Evolutionary conservation across 2,329 filamentous ascomycete genomes (phyloP), one percentile per base, ranked within the genome.

Genomic region (Samsoniella hepiali): DNA sequence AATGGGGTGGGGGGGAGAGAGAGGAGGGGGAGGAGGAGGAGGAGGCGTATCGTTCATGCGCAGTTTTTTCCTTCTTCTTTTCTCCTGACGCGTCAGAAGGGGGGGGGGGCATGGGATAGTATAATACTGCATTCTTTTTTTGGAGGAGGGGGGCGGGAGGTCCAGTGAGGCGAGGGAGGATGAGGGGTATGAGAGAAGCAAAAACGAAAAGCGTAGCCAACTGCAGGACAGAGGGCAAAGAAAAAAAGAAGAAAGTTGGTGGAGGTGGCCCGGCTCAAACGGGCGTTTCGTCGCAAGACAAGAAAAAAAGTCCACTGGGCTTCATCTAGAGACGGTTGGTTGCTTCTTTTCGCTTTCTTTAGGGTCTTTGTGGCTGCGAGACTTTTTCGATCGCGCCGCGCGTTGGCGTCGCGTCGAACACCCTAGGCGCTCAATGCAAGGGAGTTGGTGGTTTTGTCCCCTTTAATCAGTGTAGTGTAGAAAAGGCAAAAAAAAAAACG

Each of bases 221-320:
- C 22, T 49, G 38, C 13, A 40, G 38, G 4, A 40, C 42, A 49
- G 45, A 49, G n/a, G 8, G 22, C 5, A 27, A 13, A 13, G 29
- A 13, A 22, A n/a, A 45, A 40, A 29, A 40, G 22, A 40, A 40
- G 34, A 31, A 15, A 42, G 34, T 38, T 11, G 22, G 55, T 45
- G 42, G 55, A 58, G 55, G 42, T 45, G 4, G 27, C 8, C 32
- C 54, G 38, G 27, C 15, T 58, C 38, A 4, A 15, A 15, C 55
- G 40, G 55, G 31, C 42, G 40, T 58, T 58, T 58, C 42, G 55
- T 47, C 31, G 47, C 55, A 4, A 58, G 55, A 58, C 55, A 47
- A 22, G 22, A 22, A 22, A 22, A 22, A n/a, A 38, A n/a, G 17
- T 22, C 29, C 55, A 17, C 22, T 2, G 31, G 36, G 55, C 54